These are phyloP conservation scores for Fragaria nilgerrensis DNA, from an alignment of 306 rosid genomes.

Conservation along the genomic window DNA sequence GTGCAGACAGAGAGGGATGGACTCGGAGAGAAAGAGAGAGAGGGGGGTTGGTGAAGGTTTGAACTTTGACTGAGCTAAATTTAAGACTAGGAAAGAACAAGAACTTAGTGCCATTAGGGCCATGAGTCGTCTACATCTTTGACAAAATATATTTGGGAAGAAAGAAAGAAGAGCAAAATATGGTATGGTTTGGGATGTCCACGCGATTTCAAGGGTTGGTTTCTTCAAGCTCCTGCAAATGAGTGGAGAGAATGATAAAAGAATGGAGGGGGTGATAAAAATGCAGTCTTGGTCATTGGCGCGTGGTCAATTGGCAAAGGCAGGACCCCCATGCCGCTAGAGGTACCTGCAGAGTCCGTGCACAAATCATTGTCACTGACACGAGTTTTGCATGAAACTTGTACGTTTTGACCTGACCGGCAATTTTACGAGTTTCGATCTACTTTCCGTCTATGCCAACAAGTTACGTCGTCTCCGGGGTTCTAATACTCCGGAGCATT, in stretches of 20 bases:
- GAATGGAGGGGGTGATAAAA: neutral
- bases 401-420: neutral
- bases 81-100: neutral
- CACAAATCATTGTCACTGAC: slow-evolving; percentile 12
- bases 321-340: neutral
- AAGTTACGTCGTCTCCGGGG: too few relatives aligned
- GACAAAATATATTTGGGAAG: neutral
- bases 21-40: neutral
- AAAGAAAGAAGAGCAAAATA: neutral
- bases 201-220: neutral
- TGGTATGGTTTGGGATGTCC: neutral
- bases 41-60: slow-evolving; percentile 4
- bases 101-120: neutral
- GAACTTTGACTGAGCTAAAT: neutral
- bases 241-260: neutral
- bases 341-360: neutral
- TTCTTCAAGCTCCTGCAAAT: neutral
- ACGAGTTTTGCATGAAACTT: neutral
- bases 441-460: too few relatives aligned
- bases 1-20: neutral
- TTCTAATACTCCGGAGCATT: too few relatives aligned
- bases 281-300: neutral
- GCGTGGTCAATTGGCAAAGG: neutral
- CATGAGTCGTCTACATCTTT: neutral
- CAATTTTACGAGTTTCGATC: too few relatives aligned